Evolutionary conservation across 192 early-diverging fungal genomes (phyloP).

Genomic region (Jimgerdemannia lactiflua): DNA sequence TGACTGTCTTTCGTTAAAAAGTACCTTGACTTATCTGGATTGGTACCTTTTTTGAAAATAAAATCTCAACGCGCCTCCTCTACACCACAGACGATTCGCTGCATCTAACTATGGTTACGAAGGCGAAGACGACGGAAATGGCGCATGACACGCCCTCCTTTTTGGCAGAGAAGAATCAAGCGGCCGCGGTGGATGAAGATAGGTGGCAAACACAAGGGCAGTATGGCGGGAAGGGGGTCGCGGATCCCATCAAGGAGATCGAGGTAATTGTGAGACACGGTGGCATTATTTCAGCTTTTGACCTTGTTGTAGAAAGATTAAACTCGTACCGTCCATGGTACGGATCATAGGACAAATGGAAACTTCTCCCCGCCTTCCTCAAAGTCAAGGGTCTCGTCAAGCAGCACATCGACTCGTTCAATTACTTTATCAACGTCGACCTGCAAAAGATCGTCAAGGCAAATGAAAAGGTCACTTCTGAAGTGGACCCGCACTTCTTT

Average conservation of each 20-base stretch:
- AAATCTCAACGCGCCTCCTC: too few species aligned
- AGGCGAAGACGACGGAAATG: too few species aligned
- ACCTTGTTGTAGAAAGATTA: background rate
- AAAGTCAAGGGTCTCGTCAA: slow-evolving; percentile 97
- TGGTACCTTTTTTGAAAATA: too few species aligned
- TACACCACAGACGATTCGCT: too few species aligned
- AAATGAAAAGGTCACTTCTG: slow-evolving; percentile 85
- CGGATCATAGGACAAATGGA: slow-evolving; percentile 88
- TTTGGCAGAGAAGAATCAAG: too few species aligned
- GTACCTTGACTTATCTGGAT: too few species aligned
- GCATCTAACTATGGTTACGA: too few species aligned
- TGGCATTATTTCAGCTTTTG: background rate
- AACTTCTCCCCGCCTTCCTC: slow-evolving; percentile 94
- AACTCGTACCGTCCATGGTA: background rate
- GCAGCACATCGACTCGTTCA: slow-evolving; percentile 99
- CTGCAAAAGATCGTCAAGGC: slow-evolving; percentile 93
- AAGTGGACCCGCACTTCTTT: slow-evolving; percentile 92
- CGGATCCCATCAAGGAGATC: slow-evolving; percentile 28
- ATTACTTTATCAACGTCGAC: slow-evolving; percentile 96
- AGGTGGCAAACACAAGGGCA: background rate
- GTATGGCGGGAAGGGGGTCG: background rate
- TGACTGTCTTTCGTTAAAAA: background rate
- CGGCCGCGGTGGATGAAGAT: background rate
- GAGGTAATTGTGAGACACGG: slow-evolving; percentile 16
- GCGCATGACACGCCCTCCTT: too few species aligned